Conservation (phyloP, 441 rosid species). For the Populus hybrid region DNA sequence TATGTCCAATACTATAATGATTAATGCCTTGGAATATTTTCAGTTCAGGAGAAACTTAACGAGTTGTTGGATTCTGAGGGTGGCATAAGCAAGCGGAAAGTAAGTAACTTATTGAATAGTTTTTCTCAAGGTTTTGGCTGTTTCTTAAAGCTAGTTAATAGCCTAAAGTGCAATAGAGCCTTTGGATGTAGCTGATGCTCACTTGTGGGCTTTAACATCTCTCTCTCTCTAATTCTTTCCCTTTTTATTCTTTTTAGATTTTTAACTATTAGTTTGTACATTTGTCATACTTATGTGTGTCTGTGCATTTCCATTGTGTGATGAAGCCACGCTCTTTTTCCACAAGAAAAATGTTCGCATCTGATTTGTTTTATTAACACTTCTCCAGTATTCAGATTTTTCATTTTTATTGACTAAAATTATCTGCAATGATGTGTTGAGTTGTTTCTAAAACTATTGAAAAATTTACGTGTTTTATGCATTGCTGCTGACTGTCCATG, state of each 20-base stretch:
- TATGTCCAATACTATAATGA: slow-evolving; percentile 1
- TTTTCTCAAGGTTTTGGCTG: background rate
- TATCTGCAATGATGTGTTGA: background rate
- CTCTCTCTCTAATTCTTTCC: background rate
- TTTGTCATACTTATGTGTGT: background rate
- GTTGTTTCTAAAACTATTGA: background rate
- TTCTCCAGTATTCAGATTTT: background rate
- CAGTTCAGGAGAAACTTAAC: slow-evolving; percentile 96
- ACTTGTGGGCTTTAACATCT: background rate
- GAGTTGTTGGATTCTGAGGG: slow-evolving; percentile 94
- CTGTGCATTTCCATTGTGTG: background rate
- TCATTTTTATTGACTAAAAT: background rate
- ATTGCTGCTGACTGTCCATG: background rate
- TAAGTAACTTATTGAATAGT: slow-evolving; percentile 35
- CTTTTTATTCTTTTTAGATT: background rate
- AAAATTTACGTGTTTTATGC: background rate
- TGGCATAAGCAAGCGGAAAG: slow-evolving; percentile 93
- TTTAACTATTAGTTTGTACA: background rate
- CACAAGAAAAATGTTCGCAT: too few relatives aligned
- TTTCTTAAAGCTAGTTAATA: background rate
- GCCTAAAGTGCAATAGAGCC: background rate
- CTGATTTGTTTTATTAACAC: background rate
- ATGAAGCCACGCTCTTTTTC: background rate
- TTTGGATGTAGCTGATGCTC: background rate
- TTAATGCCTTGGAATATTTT: slow-evolving; percentile 23